Base-by-base conservation (phyloP, 805 yeast species). In the Ogataea thermomethanolica region DNA sequence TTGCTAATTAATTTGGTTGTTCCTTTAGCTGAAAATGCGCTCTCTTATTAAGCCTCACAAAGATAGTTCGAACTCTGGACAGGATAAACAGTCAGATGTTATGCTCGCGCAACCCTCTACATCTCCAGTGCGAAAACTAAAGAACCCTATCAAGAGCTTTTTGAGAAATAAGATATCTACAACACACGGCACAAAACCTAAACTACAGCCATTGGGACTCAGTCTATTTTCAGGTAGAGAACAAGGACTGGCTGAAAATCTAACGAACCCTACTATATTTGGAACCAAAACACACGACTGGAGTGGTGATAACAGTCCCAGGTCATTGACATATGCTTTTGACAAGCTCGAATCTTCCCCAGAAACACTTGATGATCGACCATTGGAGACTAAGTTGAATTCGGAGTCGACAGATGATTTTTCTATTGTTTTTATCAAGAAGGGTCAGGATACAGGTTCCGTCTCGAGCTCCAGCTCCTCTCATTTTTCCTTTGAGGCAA, bases 401-500 rank as follows among this genome's bases (percentile, higher is more conserved):
- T 15, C 48, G 10, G 51, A 48, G n/a, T 49, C 56, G 10, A 36
- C 43, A 9, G 50, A 46, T 28, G 52, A 49, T 29, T 52, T 53
- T 24, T 52, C 56, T 3, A 53, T 52, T 35, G 54, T 52, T 11
- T 50, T 51, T n/a, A 40, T 53, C 27, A 49, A 11, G 34, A 27
- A 13, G 34, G 39, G 36, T n/a, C 32, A 22, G 11, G 39, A 35
- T 11, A 14, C 36, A 5, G 39, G 21, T 5, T 15, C 35, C n/a
- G 24, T 34, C 25, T 48, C 58, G 15, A 40, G 37, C 20, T 48
- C 58, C 13, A 41, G 48, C 7, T 59, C 65, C 1, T 57, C 65
- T 1, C 46, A 54, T 33, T 66, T 66, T 36, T 66, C 71, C 1
- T 66, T 66, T 28, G 62, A 58, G 36, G 56, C 55, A 2, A 50